A percentile compares a stretch with the other conserved stretches of the same genome.
Conservation (phyloP, 140 eudicot genomes). For the Cichorium intybus region DNA sequence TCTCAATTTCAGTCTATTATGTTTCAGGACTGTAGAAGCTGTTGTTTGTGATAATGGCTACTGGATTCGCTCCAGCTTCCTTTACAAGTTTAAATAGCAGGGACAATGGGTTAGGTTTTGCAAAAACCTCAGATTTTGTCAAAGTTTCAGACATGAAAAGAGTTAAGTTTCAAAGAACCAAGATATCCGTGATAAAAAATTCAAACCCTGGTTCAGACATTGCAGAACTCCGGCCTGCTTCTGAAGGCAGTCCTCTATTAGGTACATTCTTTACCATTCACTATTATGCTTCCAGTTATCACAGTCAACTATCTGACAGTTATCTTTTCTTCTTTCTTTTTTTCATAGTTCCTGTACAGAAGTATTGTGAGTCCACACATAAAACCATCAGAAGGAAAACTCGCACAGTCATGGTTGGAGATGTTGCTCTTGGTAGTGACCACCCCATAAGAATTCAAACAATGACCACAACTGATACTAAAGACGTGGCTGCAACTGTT, state of each 20-base stretch:
- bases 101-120: conserved; percentile 58
- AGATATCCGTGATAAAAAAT: conserved; percentile 50
- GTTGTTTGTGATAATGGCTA: conserved; percentile 62
- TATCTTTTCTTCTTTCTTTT: conserved; percentile 1
- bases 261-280: conserved; percentile 43
- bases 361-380: conserved; percentile 85
- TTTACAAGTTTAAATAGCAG: conserved; percentile 50
- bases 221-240: conserved; percentile 83
- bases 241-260: conserved; percentile 87
- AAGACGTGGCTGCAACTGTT: conserved; percentile 89
- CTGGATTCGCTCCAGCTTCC: conserved; percentile 77
- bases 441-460: conserved; percentile 97
- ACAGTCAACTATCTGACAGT: not conserved
- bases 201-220: conserved; percentile 73
- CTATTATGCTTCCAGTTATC: not conserved
- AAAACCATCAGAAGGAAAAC: conserved; percentile 93
- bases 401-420: conserved; percentile 92
- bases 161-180: conserved; percentile 58
- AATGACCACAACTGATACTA: conserved; percentile 94
- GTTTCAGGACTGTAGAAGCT: conserved; percentile 33
- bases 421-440: conserved; percentile 94
- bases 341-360: conserved; percentile 81
- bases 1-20: not conserved
- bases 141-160: conserved; percentile 64
- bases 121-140: conserved; percentile 54